Evolutionary conservation across 768 basidiomycete species (phyloP), one percentile per base, ranked within the genome.

Genomic region (Cystofilobasidium ferigula): DNA sequence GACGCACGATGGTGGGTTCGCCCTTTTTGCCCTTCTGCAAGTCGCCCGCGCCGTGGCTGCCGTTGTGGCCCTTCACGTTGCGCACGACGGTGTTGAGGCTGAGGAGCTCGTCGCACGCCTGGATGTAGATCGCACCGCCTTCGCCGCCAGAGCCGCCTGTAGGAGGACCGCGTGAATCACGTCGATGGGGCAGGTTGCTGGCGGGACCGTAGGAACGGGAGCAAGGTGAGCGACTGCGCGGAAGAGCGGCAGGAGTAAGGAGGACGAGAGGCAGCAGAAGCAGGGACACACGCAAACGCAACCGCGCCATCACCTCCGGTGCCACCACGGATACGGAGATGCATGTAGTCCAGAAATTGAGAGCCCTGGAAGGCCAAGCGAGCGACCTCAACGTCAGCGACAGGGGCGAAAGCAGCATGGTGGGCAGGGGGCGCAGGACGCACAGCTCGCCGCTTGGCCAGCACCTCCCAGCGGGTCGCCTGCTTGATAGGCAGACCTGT

Each of bases 81-180:
- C 62, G 54, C 12, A 34, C 18, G 3, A 68, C 16, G 12, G 35
- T 54, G 20, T n/a, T 24, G 45, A 68, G 67, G 12, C 28, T 35
- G 20, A 51, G 56, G 5, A 62, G 36, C 5, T 34, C 48, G 20
- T 58, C 57, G 43, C 38, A 18, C n/a, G 62, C 60, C n/a, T 62
- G 61, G 38, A 68, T 59, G 56, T 63, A 63, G 57, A 68, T 56
- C 22, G 56, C n/a, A 3, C 67, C 67, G 20, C 67, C 67, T 10
- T 62, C 61, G 1, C 67, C 67, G 7, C 67, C 67, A 0, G 45
- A 13, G 12, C 56, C 67, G 20, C 67, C 67, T 3, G 61, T 32
- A 1, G 67, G 61, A 8, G 61, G 56, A 18, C 62, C 67, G 42
- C 67, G 30, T 9, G 32, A 22, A 16, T 63, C 67, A 24, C 67